phyloP scores from a whole-genome alignment of 164 flowering plant species.

The Akebia trifoliata region DNA sequence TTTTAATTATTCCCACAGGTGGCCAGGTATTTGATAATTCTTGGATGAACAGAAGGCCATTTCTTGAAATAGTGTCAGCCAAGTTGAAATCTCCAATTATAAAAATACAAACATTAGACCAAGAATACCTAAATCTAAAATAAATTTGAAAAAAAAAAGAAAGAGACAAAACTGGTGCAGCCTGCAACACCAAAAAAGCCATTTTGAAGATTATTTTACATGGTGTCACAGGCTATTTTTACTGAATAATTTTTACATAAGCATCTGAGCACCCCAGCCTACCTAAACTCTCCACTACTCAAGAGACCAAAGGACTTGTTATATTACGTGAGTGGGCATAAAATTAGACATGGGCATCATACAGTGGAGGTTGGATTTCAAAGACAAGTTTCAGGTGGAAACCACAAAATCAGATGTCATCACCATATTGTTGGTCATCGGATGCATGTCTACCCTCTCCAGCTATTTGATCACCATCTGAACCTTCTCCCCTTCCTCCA shows the following conservation, averaged over 20 bases:
- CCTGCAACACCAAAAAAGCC: constrained; percentile 11
- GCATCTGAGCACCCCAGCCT: constrained; percentile 9
- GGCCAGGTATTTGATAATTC: too few relatives aligned
- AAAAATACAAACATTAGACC: neutral
- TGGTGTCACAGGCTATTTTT: constrained; percentile 11
- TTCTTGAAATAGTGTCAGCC: too few relatives aligned
- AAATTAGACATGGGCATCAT: constrained; percentile 11
- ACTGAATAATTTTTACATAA: constrained; percentile 22
- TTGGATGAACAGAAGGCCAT: too few relatives aligned
- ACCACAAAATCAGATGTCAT: constrained; percentile 10
- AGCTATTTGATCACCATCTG: constrained; percentile 16
- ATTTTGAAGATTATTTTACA: constrained; percentile 7
- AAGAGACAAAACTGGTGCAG: too few relatives aligned
- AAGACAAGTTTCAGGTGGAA: neutral
- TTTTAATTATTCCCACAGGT: too few relatives aligned
- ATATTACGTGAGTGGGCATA: constrained; percentile 1
- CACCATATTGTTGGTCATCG: constrained; percentile 15
- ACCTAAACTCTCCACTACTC: constrained; percentile 4
- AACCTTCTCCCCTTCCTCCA: constrained; percentile 21
- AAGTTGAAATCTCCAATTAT: neutral
- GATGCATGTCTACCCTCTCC: constrained; percentile 16
- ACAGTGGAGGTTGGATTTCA: constrained; percentile 6
- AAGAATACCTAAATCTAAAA: neutral
- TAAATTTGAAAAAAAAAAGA: neutral
- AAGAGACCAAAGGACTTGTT: constrained; percentile 5